phyloP scores from a whole-genome alignment of 139 green algal species.

The Ettlia oleoabundans region DNA sequence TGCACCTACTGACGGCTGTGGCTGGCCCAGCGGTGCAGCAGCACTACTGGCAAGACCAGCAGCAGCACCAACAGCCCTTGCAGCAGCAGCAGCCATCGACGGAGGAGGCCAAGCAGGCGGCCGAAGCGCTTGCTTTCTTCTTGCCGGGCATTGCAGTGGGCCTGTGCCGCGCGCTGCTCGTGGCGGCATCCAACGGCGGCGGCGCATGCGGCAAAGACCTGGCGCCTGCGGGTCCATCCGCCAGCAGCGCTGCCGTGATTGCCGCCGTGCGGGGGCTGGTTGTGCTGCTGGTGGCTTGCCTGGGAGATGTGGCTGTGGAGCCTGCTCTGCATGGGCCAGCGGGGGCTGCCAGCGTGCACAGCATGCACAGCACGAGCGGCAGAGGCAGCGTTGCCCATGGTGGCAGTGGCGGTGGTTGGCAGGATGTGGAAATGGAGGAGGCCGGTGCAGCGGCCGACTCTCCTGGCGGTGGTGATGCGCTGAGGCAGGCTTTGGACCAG shows the following conservation, averaged over 20 bases:
- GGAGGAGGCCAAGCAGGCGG: slow-evolving; percentile 28
- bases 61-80: no score
- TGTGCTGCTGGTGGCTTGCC: slow-evolving; percentile 34
- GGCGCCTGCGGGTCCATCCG: background rate
- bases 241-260: slow-evolving; percentile 34
- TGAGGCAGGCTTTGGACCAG: slow-evolving; percentile 10
- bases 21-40: background rate
- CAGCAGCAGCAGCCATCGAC: background rate
- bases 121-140: slow-evolving; percentile 65
- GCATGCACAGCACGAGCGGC: no score
- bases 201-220: background rate
- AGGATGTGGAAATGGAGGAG: no score
- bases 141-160: slow-evolving; percentile 71
- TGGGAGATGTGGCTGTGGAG: slow-evolving; percentile 38
- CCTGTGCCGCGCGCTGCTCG: slow-evolving; percentile 60
- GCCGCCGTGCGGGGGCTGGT: slow-evolving; percentile 49
- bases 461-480: background rate
- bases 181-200: background rate
- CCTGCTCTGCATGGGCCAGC: slow-evolving; percentile 15
- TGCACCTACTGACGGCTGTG: slow-evolving; percentile 36
- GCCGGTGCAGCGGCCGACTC: background rate
- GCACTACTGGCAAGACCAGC: background rate
- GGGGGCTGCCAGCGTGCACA: no score
- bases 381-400: no score
- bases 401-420: no score